Evolutionary conservation across 176 grass and related monocot species (phyloP).

Genomic region (Bolboschoenus planiculmis): DNA sequence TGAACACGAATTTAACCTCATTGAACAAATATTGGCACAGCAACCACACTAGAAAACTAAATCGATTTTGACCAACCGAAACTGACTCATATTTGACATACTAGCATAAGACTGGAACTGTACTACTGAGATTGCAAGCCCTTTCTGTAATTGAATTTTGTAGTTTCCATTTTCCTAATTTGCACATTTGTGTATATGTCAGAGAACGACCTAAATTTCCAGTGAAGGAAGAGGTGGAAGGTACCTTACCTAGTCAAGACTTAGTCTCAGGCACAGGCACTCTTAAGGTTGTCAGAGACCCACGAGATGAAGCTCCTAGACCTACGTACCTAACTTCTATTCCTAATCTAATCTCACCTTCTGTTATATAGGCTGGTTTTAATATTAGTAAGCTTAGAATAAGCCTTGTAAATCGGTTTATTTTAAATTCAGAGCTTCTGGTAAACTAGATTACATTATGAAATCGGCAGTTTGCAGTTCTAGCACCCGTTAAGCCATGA

Average conservation of each 20-base stretch:
- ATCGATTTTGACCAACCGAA: conserved; percentile 1
- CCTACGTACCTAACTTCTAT: conserved; percentile 36
- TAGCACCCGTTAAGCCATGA: background rate
- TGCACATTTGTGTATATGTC: conserved; percentile 13
- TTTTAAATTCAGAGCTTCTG: background rate
- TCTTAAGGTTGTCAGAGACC: conserved; percentile 48
- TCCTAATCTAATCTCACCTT: background rate
- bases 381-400: background rate
- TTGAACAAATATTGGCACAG: background rate
- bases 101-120: background rate
- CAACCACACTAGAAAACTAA: background rate
- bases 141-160: conserved; percentile 10
- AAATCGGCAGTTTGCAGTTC: background rate
- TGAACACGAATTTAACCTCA: background rate
- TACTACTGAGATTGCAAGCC: background rate
- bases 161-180: conserved; percentile 22
- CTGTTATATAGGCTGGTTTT: background rate
- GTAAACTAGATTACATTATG: background rate
- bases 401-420: background rate
- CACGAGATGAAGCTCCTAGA: conserved; percentile 37
- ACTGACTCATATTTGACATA: background rate
- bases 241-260: conserved; percentile 40
- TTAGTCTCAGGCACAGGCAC: conserved; percentile 59
- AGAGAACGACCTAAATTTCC: conserved; percentile 83
- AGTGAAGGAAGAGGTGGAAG: conserved; percentile 42